Conservation (phyloP, 257 asterid species). For the Capsicum baccatum region DNA sequence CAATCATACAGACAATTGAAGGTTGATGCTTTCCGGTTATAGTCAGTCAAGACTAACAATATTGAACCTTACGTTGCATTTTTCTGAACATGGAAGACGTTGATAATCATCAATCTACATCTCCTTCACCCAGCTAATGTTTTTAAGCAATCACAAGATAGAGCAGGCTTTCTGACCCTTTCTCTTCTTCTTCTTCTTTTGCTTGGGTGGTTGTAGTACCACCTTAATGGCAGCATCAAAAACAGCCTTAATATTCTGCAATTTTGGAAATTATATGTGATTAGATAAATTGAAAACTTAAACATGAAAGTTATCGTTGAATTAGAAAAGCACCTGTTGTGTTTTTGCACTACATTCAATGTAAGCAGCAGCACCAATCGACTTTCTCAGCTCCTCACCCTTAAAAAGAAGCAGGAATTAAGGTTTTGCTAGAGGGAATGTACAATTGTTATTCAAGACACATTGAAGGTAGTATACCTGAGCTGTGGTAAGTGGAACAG, state of each 20-base stretch:
- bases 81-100: neutral
- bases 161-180: constrained; percentile 71
- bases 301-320: constrained; percentile 2
- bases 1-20: neutral
- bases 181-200: constrained; percentile 76
- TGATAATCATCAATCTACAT: neutral
- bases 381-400: constrained; percentile 90
- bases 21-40: constrained; percentile 24
- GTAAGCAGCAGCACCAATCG: constrained; percentile 78
- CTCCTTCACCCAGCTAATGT: constrained; percentile 20
- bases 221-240: constrained; percentile 88
- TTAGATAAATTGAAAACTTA: neutral
- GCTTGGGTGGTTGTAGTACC: constrained; percentile 77
- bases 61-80: neutral
- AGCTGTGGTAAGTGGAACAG: constrained; percentile 63
- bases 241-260: constrained; percentile 81
- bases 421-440: neutral
- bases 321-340: constrained; percentile 59
- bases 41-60: constrained; percentile 31
- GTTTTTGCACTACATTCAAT: constrained; percentile 89
- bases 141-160: constrained; percentile 46
- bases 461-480: constrained; percentile 49
- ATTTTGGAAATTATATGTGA: neutral
- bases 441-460: neutral
- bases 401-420: constrained; percentile 37